Evolutionary conservation across 352 stramenopile genomes (phyloP), one percentile per base, ranked within the genome.

Genomic region (Phytophthora aleatoria): DNA sequence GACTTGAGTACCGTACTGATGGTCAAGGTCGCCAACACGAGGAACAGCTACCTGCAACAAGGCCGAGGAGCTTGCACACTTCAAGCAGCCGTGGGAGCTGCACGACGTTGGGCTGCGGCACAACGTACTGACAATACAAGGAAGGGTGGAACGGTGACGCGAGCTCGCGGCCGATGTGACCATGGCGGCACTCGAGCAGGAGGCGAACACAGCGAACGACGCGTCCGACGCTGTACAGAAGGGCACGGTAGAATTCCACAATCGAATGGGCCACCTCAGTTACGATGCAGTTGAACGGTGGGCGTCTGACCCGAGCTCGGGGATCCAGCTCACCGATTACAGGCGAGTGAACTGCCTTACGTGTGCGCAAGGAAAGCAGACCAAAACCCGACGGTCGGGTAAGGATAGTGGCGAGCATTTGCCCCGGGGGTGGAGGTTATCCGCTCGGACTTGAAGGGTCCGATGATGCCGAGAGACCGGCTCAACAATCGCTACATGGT

Each of bases 361-460:
- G 2, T 50, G 43, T 28, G 43, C 43, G 9, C 16, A 50, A 33
- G 20, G 43, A 20, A 50, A 35, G 11, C 43, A 50, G 8, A 8
- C 20, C 0, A 50, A 33, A 33, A 50, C 5, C 43, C 2, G 43
- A 8, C 43, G 15, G n/a, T 50, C 8, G 8, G 7, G 8, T 1
- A 30, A 50, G 26, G 43, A 50, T 8, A 33, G 16, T 10, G 43
- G 20, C 0, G 20, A 50, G 8, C 11, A 50, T 10, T 30, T 8
- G 1, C 43, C 38, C 3, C 16, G 16, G 38, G 16, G 12, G 3
- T 5, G 9, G 16, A 15, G 33, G 20, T 57, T 10, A 48, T 57
- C 27, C 38, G 50, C 20, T 38, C 5, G 10, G 50, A 57, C 11
- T 8, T 48, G 1, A 57, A 57, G 26, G n/a, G 50, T 12, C 50